Evolutionary conservation across 2,329 filamentous ascomycete species (phyloP), one percentile per base, ranked within the genome.

Genomic region (Aspergillus brunneoviolaceus): DNA sequence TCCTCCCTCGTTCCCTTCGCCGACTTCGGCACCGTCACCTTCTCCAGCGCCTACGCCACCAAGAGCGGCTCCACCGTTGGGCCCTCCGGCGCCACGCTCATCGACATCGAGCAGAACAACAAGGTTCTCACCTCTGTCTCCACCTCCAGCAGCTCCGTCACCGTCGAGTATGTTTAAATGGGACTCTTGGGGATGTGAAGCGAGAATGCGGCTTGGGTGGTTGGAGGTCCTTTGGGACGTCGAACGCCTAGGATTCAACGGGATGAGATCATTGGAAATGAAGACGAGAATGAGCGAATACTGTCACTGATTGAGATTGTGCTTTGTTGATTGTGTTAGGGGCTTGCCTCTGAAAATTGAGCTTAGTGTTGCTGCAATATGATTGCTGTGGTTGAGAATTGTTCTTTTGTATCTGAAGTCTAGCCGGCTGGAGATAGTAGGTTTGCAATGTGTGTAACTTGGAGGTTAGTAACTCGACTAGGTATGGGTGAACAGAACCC

Each of bases 11-110:
- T 82, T 27, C 65, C 74, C 0, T 79, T 84, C 52, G 79, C 77
- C 42, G 65, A 82, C 68, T 83, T 83, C 63, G 78, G 78, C 10
- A 79, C 75, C 21, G 79, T 83, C n/a, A 75, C 74, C n/a, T 84
- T 84, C 67, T 77, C 75, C 2, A 67, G 67, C 53, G 73, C 75
- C 50, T 68, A 66, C 39, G 80, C 77, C n/a, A 72, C 68, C 6
- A 65, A 65, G 31, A 65, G 60, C 19, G 62, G 62, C 29, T 70
- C 60, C 55, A 74, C 63, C 10, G 73, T 73, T n/a, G 72, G 76
- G 1, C 71, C 74, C 3, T 70, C 69, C 3, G 76, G 73, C 27
- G 76, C 76, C 23, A 76, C 73, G 3, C 71, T 82, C 60, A 72
- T 82, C 47, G 80, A 82, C 55, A 80, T 82, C 55, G 60, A 78